phyloP scores from a whole-genome alignment of 768 basidiomycete species.

The Rhizopogon vesiculosus region DNA sequence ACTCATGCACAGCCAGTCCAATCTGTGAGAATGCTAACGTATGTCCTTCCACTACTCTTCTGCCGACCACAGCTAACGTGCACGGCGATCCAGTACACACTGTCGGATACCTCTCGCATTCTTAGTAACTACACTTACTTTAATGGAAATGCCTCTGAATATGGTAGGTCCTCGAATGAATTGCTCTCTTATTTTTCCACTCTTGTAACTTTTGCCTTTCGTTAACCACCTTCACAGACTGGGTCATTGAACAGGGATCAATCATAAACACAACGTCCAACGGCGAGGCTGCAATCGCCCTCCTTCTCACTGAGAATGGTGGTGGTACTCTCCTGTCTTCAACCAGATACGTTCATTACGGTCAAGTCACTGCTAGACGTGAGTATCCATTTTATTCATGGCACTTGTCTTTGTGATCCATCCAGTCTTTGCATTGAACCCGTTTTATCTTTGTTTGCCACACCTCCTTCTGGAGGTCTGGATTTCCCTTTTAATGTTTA shows the following conservation, averaged over 20 bases:
- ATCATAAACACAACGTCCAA: slow-evolving; percentile 59
- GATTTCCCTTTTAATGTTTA: background rate
- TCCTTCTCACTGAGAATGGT: slow-evolving; percentile 64
- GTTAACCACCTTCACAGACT: slow-evolving; percentile 39
- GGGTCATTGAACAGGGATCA: slow-evolving; percentile 64
- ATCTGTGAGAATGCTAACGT: slow-evolving; percentile 63
- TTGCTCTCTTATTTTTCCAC: background rate
- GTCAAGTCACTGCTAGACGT: slow-evolving; percentile 65
- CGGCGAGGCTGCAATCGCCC: slow-evolving; percentile 55
- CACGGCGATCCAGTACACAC: slow-evolving; percentile 42
- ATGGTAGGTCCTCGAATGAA: slow-evolving; percentile 37
- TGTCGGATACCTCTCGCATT: slow-evolving; percentile 62
- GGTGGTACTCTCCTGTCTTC: slow-evolving; percentile 77
- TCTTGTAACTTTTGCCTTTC: background rate
- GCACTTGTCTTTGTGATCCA: background rate
- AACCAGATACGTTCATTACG: slow-evolving; percentile 81
- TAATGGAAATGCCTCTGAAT: slow-evolving; percentile 68
- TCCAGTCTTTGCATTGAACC: background rate
- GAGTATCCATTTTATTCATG: slow-evolving; percentile 8
- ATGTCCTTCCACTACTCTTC: slow-evolving; percentile 14
- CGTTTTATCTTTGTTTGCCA: background rate
- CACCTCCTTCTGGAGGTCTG: background rate
- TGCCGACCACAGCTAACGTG: background rate
- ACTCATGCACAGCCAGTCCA: slow-evolving; percentile 69
- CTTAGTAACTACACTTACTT: slow-evolving; percentile 61